Evolutionary conservation across 768 basidiomycete genomes (phyloP), one percentile per base, ranked within the genome.

Genomic region (Lentinula lateritia): DNA sequence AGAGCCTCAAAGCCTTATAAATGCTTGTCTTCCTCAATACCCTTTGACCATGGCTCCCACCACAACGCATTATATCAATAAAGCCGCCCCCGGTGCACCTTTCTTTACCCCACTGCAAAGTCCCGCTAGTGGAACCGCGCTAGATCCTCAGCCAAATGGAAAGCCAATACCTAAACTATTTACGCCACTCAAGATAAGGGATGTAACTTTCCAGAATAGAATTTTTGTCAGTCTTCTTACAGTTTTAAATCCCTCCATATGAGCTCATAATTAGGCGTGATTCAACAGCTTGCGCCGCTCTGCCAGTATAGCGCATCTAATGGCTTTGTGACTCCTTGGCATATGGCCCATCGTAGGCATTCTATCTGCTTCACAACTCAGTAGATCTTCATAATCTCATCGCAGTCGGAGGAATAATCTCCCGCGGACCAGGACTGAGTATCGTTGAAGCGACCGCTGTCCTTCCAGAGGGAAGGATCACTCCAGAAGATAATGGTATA

Each of bases 391-490:
- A 48, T 57, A 32, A 58, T 61, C 32, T 34, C 34, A 48, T 41
- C 32, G 38, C 58, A 85, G 84, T 84, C 50, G 80, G 81, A 0
- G 81, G 81, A 2, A 83, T 86, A 55, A 67, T 82, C 52, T 78
- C 75, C 5, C 81, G 83, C 13, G 77, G 77, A 4, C 82, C 88
- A 0, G 87, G 85, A 0, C 73, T 84, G 1, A 78, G 86, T 59
- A 75, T 85, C 48, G 72, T 88, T 23, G 90, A 93, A 72, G 89
- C 88, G 1, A 83, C 85, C 0, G 83, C 84, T 8, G 82, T 89
- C n/a, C 66, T 75, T 6, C 79, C 82, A 0, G 78, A 84, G 67
- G 84, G 84, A 4, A 78, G 87, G n/a, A 88, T 88, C 71, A 81
- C 84, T 0, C 86, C 89, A 1, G 76, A 87, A 62, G 89, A 89